Conservation (phyloP, 495 filamentous ascomycete genomes). For the Hypoxylon crocopeplum region DNA sequence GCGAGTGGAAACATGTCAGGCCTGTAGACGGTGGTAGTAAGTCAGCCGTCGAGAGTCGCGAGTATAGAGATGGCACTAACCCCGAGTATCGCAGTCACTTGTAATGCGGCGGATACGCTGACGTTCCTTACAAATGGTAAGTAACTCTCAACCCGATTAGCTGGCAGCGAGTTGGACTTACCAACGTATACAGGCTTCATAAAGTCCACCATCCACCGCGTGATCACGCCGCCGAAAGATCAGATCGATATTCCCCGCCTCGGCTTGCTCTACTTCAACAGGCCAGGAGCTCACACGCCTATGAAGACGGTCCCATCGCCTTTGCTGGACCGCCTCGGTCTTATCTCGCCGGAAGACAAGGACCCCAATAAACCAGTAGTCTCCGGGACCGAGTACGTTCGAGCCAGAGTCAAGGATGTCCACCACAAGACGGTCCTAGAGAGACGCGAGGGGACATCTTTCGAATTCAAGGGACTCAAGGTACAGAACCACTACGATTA, state of each 20-base stretch:
- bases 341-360: slow-evolving; percentile 42
- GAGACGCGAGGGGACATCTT: slow-evolving; percentile 46
- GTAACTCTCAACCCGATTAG: too few relatives aligned
- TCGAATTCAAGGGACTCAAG: slow-evolving; percentile 52
- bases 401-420: slow-evolving; percentile 54
- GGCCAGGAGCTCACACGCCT: slow-evolving; percentile 44
- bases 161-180: neutral
- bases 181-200: slow-evolving; percentile 44
- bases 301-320: slow-evolving; percentile 53
- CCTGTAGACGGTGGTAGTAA: slow-evolving; percentile 52
- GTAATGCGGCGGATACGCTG: slow-evolving; percentile 58
- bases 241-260: slow-evolving; percentile 57
- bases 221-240: slow-evolving; percentile 54
- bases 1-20: slow-evolving; percentile 56
- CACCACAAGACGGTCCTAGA: slow-evolving; percentile 49
- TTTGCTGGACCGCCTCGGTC: slow-evolving; percentile 52
- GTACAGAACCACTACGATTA: slow-evolving; percentile 49
- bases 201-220: slow-evolving; percentile 58
- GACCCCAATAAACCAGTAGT: slow-evolving; percentile 37
- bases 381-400: slow-evolving; percentile 55
- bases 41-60: neutral
- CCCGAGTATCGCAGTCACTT: slow-evolving; percentile 43
- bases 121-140: slow-evolving; percentile 51
- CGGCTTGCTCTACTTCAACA: slow-evolving; percentile 56
- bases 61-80: neutral